Percentiles rank a stretch among this genome's conserved stretches.
Conservation (phyloP, 495 filamentous ascomycete genomes). For the Terfezia claveryi region DNA sequence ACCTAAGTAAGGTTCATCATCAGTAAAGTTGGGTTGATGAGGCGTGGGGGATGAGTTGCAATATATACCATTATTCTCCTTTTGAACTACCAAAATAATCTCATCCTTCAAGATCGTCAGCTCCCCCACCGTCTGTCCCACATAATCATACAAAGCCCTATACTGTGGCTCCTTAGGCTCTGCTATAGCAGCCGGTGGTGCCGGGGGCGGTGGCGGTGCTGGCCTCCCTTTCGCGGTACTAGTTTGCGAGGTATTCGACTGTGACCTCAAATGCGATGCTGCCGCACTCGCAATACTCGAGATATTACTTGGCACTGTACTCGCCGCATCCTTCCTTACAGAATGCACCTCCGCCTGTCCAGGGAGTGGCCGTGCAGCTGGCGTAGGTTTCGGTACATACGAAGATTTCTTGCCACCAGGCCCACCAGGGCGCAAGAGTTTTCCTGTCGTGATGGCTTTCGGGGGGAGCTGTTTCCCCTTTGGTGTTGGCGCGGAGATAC, state of each 20-base stretch:
- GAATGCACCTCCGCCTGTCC: conserved; percentile 26
- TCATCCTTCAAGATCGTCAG: conserved; percentile 55
- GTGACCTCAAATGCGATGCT: background rate
- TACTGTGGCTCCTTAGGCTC: conserved; percentile 52
- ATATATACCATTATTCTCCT: conserved; percentile 69
- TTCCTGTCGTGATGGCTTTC: conserved; percentile 74
- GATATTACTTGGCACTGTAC: conserved; percentile 22
- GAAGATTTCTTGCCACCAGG: conserved; percentile 47
- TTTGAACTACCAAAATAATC: conserved; percentile 62
- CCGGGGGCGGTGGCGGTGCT: conserved; percentile 41
- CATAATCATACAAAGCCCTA: conserved; percentile 75
- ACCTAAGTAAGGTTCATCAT: conserved; percentile 28
- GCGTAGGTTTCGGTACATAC: conserved; percentile 25
- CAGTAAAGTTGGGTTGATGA: conserved; percentile 6
- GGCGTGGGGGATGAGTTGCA: background rate
- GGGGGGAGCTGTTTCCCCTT: conserved; percentile 63
- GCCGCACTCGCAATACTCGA: conserved; percentile 6
- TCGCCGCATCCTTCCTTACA: conserved; percentile 24
- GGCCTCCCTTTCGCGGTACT: background rate
- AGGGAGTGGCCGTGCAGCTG: conserved; percentile 22
- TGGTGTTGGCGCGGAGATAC: conserved; percentile 64
- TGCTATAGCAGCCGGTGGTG: conserved; percentile 49
- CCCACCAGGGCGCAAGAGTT: conserved; percentile 73
- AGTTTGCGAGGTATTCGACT: background rate
- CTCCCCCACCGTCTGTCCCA: conserved; percentile 48